Percentiles rank a stretch among this genome's conserved stretches.
These are phyloP conservation scores for Talaromyces borbonicus DNA, from an alignment of 495 filamentous ascomycete species.

Conservation along the genomic window DNA sequence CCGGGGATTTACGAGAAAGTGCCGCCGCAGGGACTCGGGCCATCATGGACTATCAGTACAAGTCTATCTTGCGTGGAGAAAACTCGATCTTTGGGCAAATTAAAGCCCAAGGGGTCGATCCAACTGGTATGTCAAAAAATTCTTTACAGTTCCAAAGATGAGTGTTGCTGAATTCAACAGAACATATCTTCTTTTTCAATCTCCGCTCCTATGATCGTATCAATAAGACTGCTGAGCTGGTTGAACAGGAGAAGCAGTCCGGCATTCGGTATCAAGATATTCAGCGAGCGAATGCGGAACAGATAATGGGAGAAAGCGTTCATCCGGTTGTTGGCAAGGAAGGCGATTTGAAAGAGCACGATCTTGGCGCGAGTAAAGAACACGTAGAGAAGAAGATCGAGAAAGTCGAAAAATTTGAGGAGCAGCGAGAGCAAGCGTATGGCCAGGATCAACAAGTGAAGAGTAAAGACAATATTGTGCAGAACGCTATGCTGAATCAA, in stretches of 20 bases:
- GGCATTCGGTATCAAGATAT: slow-evolving; percentile 77
- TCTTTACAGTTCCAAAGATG: too few species aligned
- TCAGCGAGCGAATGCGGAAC: slow-evolving; percentile 74
- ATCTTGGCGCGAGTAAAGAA: slow-evolving; percentile 24
- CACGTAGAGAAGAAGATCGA: slow-evolving; percentile 25
- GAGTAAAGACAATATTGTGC: slow-evolving; percentile 61
- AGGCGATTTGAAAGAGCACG: slow-evolving; percentile 30
- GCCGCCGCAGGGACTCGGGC: slow-evolving; percentile 79
- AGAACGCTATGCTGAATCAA: slow-evolving; percentile 68
- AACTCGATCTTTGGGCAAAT: slow-evolving; percentile 82
- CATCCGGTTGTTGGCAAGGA: slow-evolving; percentile 48
- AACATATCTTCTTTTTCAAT: slow-evolving; percentile 89
- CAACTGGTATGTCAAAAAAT: slow-evolving; percentile 31
- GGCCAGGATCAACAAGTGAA: slow-evolving; percentile 28
- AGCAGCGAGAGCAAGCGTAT: slow-evolving; percentile 20
- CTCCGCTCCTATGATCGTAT: slow-evolving; percentile 82
- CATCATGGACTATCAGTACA: slow-evolving; percentile 99
- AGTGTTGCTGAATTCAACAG: slow-evolving; percentile 8
- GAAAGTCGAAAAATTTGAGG: slow-evolving; percentile 57
- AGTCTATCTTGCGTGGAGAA: slow-evolving; percentile 83
- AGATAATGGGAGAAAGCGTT: slow-evolving; percentile 70
- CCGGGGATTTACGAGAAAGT: slow-evolving; percentile 75
- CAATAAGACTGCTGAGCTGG: slow-evolving; percentile 62
- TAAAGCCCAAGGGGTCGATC: slow-evolving; percentile 66
- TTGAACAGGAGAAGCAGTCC: slow-evolving; percentile 62